A percentile compares a stretch with the other conserved stretches of the same genome.
phyloP scores from a whole-genome alignment of 2,329 filamentous ascomycete species.

The Plenodomus tracheiphilus region DNA sequence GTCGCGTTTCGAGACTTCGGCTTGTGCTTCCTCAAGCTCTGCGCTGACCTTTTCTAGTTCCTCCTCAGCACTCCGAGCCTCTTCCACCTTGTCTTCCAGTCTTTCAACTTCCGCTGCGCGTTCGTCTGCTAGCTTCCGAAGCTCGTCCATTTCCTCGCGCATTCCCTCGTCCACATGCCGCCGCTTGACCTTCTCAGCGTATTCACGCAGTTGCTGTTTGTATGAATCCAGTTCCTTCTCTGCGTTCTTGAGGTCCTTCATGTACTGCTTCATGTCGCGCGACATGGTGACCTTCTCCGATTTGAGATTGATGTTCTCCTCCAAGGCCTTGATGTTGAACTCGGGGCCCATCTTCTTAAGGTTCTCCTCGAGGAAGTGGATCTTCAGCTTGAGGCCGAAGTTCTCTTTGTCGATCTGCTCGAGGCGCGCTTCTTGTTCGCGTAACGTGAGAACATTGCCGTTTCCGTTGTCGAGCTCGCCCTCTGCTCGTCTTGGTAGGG shows the following conservation, averaged over 20 bases:
- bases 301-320: constrained; percentile 95
- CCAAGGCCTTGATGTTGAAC: constrained; percentile 84
- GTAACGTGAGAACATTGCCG: constrained; percentile 86
- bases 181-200: constrained; percentile 79
- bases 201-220: constrained; percentile 76
- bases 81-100: constrained; percentile 40
- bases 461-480: constrained; percentile 72
- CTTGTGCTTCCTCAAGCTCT: constrained; percentile 40
- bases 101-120: constrained; percentile 42
- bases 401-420: constrained; percentile 98
- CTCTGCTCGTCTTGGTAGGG: constrained; percentile 67
- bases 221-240: constrained; percentile 87
- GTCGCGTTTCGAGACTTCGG: constrained; percentile 40
- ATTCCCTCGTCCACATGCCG: constrained; percentile 73
- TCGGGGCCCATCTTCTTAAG: constrained; percentile 84
- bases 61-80: constrained; percentile 33
- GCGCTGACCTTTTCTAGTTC: constrained; percentile 42
- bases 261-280: constrained; percentile 81
- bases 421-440: constrained; percentile 92
- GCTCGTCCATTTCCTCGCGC: constrained; percentile 61
- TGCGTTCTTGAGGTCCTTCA: constrained; percentile 78
- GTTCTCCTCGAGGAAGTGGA: constrained; percentile 93
- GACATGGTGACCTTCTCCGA: constrained; percentile 90
- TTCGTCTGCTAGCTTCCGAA: constrained; percentile 51
- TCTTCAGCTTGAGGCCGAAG: constrained; percentile 67